Evolutionary conservation across 768 basidiomycete species (phyloP).

Genomic region (Psilocybe tampanensis): DNA sequence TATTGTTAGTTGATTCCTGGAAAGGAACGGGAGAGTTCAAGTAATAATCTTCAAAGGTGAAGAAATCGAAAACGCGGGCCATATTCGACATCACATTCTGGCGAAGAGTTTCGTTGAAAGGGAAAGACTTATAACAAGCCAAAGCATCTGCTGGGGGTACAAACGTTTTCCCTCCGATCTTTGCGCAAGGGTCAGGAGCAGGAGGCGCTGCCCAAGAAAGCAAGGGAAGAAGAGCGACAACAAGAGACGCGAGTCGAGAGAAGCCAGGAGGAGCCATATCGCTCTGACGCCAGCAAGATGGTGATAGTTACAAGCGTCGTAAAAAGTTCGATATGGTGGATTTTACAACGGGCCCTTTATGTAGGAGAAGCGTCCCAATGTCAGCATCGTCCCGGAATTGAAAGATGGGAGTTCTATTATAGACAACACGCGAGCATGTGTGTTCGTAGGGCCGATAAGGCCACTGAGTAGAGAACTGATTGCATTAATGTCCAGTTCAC

Average conservation of each 20-base stretch:
- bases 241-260: neutral
- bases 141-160: conserved; percentile 55
- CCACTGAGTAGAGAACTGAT: neutral
- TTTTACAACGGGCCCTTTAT: conserved; percentile 2
- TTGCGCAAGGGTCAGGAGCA: conserved; percentile 38
- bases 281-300: neutral
- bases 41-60: conserved; percentile 55
- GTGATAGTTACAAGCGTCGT: neutral
- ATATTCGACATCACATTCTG: conserved; percentile 53
- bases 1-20: conserved; percentile 57
- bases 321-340: neutral
- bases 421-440: conserved; percentile 4
- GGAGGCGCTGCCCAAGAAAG: conserved; percentile 19
- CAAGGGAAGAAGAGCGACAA: neutral
- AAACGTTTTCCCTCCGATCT: conserved; percentile 44
- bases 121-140: conserved; percentile 59
- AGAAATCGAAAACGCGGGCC: conserved; percentile 53
- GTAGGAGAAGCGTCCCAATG: neutral
- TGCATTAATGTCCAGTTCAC: neutral
- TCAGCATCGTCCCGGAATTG: neutral
- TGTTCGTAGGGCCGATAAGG: conserved; percentile 1
- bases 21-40: conserved; percentile 53
- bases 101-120: conserved; percentile 57
- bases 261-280: neutral
- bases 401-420: conserved; percentile 5